Base-by-base conservation (phyloP, 2,329 filamentous ascomycete genomes). In the Rosellinia necatrix region DNA sequence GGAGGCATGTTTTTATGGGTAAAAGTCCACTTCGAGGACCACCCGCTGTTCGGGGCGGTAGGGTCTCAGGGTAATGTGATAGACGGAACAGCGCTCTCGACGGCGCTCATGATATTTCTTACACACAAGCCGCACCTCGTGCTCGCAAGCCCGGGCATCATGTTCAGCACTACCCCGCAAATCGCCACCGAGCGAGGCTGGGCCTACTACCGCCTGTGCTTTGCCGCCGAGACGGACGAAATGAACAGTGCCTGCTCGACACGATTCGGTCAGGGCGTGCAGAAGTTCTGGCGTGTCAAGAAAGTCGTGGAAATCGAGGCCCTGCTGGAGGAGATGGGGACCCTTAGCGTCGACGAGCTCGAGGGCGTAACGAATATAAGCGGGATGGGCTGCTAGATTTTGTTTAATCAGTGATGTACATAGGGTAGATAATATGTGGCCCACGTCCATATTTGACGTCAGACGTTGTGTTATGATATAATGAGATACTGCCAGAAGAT, bases 1-100 rank as follows among this genome's bases (percentile, higher is more conserved):
- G 92, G 87, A 30, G 92, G 92, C 68, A 97, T 97, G 92, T 97
- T 96, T 72, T 74, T 96, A 53, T 97, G 92, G 92, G 67, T 96
- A 3, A 81, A 83, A 53, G 74, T 94, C 58, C 80, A 85, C 69
- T 88, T 92, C 65, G 82, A 88, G 51, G 77, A 78, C 2, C 92
- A 96, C 68, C 90, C 91, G 10, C 79, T 96, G 12, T 86, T 78
- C 70, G 66, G 71, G 49, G 70, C 71, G 2, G 61, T 66, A n/a
- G 61, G 71, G 2, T 70, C 72, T 7, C 47, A 52, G 21, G 71
- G 66, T 43, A 66, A 64, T 15, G 72, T 83, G 32, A 75, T 89
- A 17, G 75, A 81, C 46, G 78, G 81, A 0, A 70, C 81, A 8
- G 75, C 78, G 21, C 78, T 96, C 1, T 77, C 83, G 3, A 77